phyloP scores from a whole-genome alignment of 495 filamentous ascomycete genomes.

The Tuber borchii region DNA sequence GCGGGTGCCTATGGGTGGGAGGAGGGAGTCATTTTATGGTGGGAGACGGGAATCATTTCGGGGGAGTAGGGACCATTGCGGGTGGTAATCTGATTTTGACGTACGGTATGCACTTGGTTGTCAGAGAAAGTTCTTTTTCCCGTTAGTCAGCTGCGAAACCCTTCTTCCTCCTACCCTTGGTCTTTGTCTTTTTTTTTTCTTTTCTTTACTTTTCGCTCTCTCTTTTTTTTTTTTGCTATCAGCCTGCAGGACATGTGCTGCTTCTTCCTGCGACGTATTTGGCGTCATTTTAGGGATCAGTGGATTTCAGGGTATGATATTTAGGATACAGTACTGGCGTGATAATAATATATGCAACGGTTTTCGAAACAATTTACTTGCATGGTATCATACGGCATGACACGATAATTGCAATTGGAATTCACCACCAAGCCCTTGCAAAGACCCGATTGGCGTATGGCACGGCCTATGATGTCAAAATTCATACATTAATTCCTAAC shows the following conservation, averaged over 20 bases:
- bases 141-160: not conserved
- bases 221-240: not conserved
- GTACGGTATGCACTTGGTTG: too few species aligned
- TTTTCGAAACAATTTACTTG: not conserved
- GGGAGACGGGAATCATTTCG: not conserved
- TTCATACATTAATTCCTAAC: not conserved
- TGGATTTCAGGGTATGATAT: not conserved
- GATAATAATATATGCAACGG: not conserved
- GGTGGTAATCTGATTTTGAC: not conserved
- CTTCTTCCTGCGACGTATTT: not conserved
- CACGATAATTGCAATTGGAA: too few species aligned
- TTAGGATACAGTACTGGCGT: not conserved
- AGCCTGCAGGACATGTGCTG: not conserved
- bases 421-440: too few species aligned
- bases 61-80: not conserved
- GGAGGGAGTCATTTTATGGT: not conserved
- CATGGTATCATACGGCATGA: not conserved
- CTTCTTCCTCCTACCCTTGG: not conserved
- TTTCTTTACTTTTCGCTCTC: not conserved
- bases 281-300: not conserved
- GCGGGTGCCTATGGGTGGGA: not conserved
- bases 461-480: not conserved
- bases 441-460: too few species aligned
- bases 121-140: not conserved
- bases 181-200: not conserved